Conservation (phyloP, 805 yeast species). For the Candida golubevii region DNA sequence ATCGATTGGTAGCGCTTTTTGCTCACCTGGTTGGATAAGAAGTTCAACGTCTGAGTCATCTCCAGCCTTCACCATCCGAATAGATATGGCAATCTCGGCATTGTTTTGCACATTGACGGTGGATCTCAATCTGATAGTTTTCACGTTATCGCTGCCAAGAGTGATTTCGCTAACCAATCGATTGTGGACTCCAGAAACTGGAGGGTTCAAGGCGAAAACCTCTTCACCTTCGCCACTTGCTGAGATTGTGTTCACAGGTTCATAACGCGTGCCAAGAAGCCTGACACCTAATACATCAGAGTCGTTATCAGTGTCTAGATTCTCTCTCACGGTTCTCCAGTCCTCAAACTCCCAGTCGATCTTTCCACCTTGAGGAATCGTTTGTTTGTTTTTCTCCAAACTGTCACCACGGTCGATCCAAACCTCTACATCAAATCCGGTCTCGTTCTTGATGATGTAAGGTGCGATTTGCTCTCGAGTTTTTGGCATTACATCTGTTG, state of each 20-base stretch:
- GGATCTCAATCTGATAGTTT: conserved; percentile 72
- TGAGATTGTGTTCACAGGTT: conserved; percentile 51
- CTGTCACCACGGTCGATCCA: conserved; percentile 59
- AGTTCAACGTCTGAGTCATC: conserved; percentile 20
- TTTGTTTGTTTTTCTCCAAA: conserved; percentile 24
- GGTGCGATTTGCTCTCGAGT: conserved; percentile 81
- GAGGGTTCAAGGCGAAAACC: conserved; percentile 61
- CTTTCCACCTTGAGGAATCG: conserved; percentile 44
- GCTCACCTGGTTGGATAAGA: conserved; percentile 49
- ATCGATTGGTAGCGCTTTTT: conserved; percentile 71
- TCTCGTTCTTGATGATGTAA: conserved; percentile 72
- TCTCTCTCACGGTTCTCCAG: conserved; percentile 84
- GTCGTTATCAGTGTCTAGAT: conserved; percentile 59
- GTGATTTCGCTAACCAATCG: conserved; percentile 69
- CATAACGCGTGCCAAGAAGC: conserved; percentile 53
- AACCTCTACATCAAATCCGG: conserved; percentile 75
- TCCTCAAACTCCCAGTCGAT: conserved; percentile 92
- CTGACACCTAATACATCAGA: conserved; percentile 62
- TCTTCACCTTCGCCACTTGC: conserved; percentile 84
- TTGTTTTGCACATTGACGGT: conserved; percentile 65
- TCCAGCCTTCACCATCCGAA: conserved; percentile 39
- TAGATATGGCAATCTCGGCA: conserved; percentile 51
- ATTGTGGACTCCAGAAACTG: conserved; percentile 58
- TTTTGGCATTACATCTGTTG: conserved; percentile 49
- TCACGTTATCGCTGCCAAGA: conserved; percentile 72